Conservation (phyloP, 2,329 filamentous ascomycete genomes). For the Mycogone perniciosa region DNA sequence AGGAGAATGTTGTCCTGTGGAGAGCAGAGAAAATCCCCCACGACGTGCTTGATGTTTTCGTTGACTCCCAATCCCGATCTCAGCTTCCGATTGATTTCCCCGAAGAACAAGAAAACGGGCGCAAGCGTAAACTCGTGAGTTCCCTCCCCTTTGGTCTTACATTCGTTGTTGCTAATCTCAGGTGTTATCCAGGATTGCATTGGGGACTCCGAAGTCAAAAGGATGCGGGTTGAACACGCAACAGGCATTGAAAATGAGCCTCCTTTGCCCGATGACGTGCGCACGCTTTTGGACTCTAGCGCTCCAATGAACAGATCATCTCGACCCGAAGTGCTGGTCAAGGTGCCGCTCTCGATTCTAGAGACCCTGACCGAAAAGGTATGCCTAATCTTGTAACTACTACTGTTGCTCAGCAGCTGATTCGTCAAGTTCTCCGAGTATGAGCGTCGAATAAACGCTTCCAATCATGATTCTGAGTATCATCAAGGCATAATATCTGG, state of each 20-base stretch:
- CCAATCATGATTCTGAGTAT: slow-evolving; percentile 29
- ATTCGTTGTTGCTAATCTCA: not conserved
- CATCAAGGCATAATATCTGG: slow-evolving; percentile 34
- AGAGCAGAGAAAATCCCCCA: slow-evolving; percentile 42
- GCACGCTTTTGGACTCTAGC: slow-evolving; percentile 23
- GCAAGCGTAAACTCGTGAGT: slow-evolving; percentile 46
- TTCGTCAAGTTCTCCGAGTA: slow-evolving; percentile 24
- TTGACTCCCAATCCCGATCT: slow-evolving; percentile 30
- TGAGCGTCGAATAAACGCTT: slow-evolving; percentile 21
- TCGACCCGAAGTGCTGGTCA: slow-evolving; percentile 19
- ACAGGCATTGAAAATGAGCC: slow-evolving; percentile 20
- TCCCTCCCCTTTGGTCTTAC: too few relatives aligned
- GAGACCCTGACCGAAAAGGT: slow-evolving; percentile 36
- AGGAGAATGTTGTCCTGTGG: slow-evolving; percentile 36
- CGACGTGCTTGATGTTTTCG: slow-evolving; percentile 43
- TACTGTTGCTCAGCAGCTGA: not conserved
- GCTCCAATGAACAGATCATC: slow-evolving; percentile 9
- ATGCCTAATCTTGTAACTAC: slow-evolving; percentile 4
- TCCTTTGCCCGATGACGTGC: slow-evolving; percentile 28
- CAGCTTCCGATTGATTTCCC: slow-evolving; percentile 21
- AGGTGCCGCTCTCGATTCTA: slow-evolving; percentile 28
- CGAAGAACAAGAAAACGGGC: slow-evolving; percentile 22
- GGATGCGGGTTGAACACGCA: slow-evolving; percentile 21
- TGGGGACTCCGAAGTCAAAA: slow-evolving; percentile 25
- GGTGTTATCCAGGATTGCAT: slow-evolving; percentile 24